Percentiles rank a stretch among this genome's conserved stretches.
Conservation (phyloP, 2,329 filamentous ascomycete species). For the Colletotrichum sp. region DNA sequence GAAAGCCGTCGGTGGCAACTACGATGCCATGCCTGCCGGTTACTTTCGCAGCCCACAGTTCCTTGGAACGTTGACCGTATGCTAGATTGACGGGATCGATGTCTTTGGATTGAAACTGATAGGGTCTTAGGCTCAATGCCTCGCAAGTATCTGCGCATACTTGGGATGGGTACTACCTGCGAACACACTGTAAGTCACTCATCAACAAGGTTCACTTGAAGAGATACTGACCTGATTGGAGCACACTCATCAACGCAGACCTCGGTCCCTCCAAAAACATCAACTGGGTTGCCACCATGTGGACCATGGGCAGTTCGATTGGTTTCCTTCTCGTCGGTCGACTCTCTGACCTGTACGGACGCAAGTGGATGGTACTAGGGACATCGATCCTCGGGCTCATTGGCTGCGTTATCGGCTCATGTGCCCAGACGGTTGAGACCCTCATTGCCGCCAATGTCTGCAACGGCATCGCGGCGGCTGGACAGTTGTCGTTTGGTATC, state of each 20-base stretch:
- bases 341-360: slow-evolving; percentile 10
- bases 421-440: slow-evolving; percentile 35
- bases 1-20: slow-evolving; percentile 45
- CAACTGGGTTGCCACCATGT: slow-evolving; percentile 38
- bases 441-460: slow-evolving; percentile 42
- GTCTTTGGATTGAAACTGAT: not conserved
- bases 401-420: slow-evolving; percentile 41
- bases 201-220: not conserved
- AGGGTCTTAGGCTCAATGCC: slow-evolving; percentile 30
- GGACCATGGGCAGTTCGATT: slow-evolving; percentile 42
- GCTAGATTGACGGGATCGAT: not conserved
- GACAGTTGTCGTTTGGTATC: slow-evolving; percentile 46
- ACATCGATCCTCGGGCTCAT: slow-evolving; percentile 37
- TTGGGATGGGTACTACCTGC: slow-evolving; percentile 39
- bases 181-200: slow-evolving; percentile 33
- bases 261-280: slow-evolving; percentile 35
- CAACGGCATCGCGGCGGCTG: slow-evolving; percentile 43
- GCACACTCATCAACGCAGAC: slow-evolving; percentile 35
- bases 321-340: slow-evolving; percentile 30
- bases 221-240: slow-evolving; percentile 8
- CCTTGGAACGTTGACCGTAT: slow-evolving; percentile 42
- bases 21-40: slow-evolving; percentile 42
- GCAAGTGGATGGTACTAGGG: not conserved
- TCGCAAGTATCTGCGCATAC: slow-evolving; percentile 37
- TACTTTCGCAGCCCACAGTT: slow-evolving; percentile 46